These are phyloP conservation scores for Cichorium intybus DNA, from an alignment of 140 eudicot genomes.

Conservation along the genomic window DNA sequence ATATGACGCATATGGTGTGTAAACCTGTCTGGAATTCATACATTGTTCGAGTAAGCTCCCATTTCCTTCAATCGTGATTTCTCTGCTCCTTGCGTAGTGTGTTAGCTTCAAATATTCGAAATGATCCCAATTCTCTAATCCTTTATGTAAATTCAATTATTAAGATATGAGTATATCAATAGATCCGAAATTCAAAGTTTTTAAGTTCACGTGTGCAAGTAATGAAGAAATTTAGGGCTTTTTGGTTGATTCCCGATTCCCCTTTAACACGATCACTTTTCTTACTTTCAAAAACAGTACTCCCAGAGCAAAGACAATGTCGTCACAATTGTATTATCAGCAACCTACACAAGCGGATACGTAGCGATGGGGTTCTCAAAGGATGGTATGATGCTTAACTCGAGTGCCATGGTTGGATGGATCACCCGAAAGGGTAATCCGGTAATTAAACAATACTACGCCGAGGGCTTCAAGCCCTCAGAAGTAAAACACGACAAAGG, in stretches of 20 bases:
- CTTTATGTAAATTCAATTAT: no score
- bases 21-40: constrained; percentile 77
- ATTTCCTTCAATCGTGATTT: constrained; percentile 1
- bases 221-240: neutral
- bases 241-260: neutral
- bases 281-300: constrained; percentile 42
- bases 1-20: constrained; percentile 57
- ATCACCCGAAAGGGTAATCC: constrained; percentile 61
- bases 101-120: neutral
- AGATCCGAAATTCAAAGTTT: neutral
- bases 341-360: constrained; percentile 83
- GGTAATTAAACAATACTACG: constrained; percentile 61
- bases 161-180: no score
- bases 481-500: constrained; percentile 67
- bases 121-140: neutral
- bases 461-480: constrained; percentile 57
- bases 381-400: constrained; percentile 84
- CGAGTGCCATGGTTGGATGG: constrained; percentile 99
- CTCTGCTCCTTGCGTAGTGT: neutral
- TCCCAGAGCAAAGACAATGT: constrained; percentile 64
- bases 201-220: neutral
- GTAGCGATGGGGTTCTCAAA: constrained; percentile 88
- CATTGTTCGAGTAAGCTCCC: constrained; percentile 56
- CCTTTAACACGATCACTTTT: neutral
- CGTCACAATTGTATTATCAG: constrained; percentile 76